Base-by-base conservation (phyloP, 2,329 filamentous ascomycete species). In the Hypoxylon sp. region DNA sequence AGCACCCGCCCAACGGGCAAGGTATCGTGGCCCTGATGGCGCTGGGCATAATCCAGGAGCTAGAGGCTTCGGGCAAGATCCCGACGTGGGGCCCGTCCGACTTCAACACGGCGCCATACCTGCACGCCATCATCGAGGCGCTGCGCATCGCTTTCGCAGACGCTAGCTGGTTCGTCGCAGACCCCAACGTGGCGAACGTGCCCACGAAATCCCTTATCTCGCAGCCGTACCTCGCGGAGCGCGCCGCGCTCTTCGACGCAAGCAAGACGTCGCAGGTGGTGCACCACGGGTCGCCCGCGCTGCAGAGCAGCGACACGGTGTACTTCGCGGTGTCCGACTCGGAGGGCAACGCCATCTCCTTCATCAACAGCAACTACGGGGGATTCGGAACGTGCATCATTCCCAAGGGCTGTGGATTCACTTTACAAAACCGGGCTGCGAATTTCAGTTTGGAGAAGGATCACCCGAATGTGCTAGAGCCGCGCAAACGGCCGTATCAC, bases 11-110 rank as follows among this genome's bases (percentile, higher is more conserved):
- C 7, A 98, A 98, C 75, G 94, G 96, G 0, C 96, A 98, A 80
- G 96, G 96, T 1, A 94, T 98, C 70, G 93, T 98, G 1, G 96
- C 96, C 0, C 83, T 98, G 32, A 97, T 98, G 91, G 93, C 96
- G 0, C 84, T 99, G 0, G 96, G 96, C 1, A 97, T 98, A 71
- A 84, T 99, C 52, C 90, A 98, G 78, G 90, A 94, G 76, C 86
- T 98, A 1, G 93, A 97, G 79, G 88, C 89, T 65, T 83, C 86
- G 14, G 91, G 91, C 41, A 89, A 89, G 74, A 93, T 98, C 65
- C 89, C 91, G 0, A 86, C 83, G 0, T 97, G 96, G 79, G 80
- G 79, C 0, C 80, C 86, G 1, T 81, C 85, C 2, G 91, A 97
- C 74, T 93, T 97, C 83, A 98, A 98, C 83, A 90, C 89, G 0